Base-by-base conservation (phyloP, 2,329 filamentous ascomycete species). In the Calonectria ilicicola region DNA sequence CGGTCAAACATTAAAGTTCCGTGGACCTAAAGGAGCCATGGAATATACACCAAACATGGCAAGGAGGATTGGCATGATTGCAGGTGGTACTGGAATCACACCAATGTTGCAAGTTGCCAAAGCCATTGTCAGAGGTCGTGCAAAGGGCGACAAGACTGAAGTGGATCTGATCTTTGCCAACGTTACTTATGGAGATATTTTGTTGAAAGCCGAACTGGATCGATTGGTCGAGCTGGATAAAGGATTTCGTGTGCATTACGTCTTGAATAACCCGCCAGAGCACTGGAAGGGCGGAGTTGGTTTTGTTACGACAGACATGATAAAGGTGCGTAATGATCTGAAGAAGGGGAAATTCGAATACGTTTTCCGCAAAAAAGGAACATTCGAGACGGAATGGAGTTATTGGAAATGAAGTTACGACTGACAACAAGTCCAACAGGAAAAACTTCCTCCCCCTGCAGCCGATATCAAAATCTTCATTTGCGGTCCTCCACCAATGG, bases 31-130 rank as follows among this genome's bases (percentile, higher is more conserved):
- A 90, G 96, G 96, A 79, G 95, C 96, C 79, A 98, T 98, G 90
- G 93, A 97, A 73, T 98, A 98, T 87, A 94, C 92, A 17, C 95
- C 96, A 80, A 98, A 98, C 88, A 95, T 98, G 94, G 94, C 96
- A 78, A 92, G 94, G 75, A 94, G 94, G 85, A 97, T 98, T 77
- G 96, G 95, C 82, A 98, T 98, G 96, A 94, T 98, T 82, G 95
- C 96, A 74, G 96, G 96, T 78, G 96, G 96, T 76, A 98, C 96
- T 26, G 96, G 96, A 78, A 98, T 98, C 84, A 98, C 96, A 9
- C 96, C 96, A 72, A 98, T 98, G 96, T 90, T 98, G 75, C 96
- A 98, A 88, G 91, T 98, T 79, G 92, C 97, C 83, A 93, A 95
- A 80, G 96, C 96, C 72, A 95, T 98, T 77, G 91, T 95, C 78